Base-by-base conservation (phyloP, 305 asterid species). In the Coffea humblotiana region DNA sequence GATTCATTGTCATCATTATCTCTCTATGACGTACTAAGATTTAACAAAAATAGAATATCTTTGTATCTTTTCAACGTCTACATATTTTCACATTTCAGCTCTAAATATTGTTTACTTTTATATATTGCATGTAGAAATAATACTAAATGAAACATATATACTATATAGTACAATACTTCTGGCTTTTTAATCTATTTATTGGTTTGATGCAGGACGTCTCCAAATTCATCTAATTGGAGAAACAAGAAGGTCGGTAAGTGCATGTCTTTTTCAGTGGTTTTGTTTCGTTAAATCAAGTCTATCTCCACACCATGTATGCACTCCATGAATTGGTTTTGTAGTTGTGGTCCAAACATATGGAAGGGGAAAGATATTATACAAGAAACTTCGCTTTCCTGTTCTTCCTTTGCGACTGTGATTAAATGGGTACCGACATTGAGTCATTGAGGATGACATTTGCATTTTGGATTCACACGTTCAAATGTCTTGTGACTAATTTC, bases 241-340 rank as follows among this genome's bases (percentile, higher is more conserved):
- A n/a, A 32, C 27, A 1, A 60, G 43, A 45, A 35, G 76, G 76
- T 64, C 47, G 66, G 79, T 32, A 16, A 82, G 79, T 82, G 85
- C 67, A 21, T 32, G 79, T 82, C 72, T 14, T 82, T 77, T 74
- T 82, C 82, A 74, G 4, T 43, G 10, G 16, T 43, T 68, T 14
- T 67, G 54, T 27, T 54, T 71, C 25, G 65, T 32, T 61, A 73
- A 27, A 49, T 63, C 67, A 43, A 45, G 63, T 71, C 51, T 40
- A 70, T 48, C 74, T 23, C 67, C 6, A 37, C 7, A 47, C 74
- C 63, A 23, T 19, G 35, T 16, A 47, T 71, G 45, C 11, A 27
- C 29, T 54, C 23, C n/a, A 35, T 3, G 5, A 18, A 60, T 27
- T 27, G 23, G 27, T 56, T 0, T 12, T 9, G 12, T 52, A 51